Base-by-base conservation (phyloP, 139 green algal species). In the Parachlorella kessleri region DNA sequence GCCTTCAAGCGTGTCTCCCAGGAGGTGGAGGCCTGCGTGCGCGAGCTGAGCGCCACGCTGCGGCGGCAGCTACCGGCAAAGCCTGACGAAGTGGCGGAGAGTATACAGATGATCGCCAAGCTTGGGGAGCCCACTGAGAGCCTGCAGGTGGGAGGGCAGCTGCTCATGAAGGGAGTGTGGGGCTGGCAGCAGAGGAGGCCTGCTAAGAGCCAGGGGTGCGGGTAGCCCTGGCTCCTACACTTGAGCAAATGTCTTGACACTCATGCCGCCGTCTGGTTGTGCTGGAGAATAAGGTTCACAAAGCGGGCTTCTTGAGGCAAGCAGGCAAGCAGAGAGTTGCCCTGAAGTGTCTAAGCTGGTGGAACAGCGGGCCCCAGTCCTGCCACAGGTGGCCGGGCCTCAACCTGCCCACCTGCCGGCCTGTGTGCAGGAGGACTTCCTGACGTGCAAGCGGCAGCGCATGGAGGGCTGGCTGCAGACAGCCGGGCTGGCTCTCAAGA, bases 21-120 rank as follows among this genome's bases (percentile, higher is more conserved):
- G 10, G 89, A 95, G 66, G 83, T 87, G 41, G 88, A 91, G 53
- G 87, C 84, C 10, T 84, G 82, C 38, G 88, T 88, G 41, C 85
- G 87, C 23, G 77, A 84, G 74, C 69, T 84, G 36, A 81, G 72
- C 10, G 70, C 53, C 35, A 53, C 80, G 28, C 75, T 94, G 54
- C 92, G 93, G 85, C 78, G 72, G 18, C 85, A 86, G 24, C 80
- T 97, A 80, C 76, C 87, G 38, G 84, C 92, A 55, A 81, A 87
- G 21, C 87, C 92, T 35, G 90, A 90, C 66, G 84, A 92, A 66
- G 86, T 89, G 6, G 91, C 91, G 36, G 89, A 93, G 66, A 89
- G 81, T 74, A 93, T 97, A 64, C 81, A 91, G 76, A 86, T 95
- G 85, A 85, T 97, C 74, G 76, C 91, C 23, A 90, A 92, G 79